Evolutionary conservation across 83 land plant species (phyloP), one percentile per base, ranked within the genome.

Genomic region (Diphasiastrum complanatum): DNA sequence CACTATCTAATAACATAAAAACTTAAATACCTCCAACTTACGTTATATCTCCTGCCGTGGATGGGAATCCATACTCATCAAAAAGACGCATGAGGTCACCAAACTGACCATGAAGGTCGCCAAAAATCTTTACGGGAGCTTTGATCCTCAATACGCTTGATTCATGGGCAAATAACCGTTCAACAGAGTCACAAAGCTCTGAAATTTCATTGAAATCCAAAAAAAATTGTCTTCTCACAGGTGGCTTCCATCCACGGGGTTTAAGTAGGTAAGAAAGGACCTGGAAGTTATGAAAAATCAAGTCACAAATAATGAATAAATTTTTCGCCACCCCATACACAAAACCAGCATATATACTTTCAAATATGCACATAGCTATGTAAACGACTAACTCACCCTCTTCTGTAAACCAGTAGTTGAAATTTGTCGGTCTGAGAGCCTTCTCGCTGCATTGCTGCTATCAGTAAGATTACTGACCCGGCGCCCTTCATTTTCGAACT

Each of bases 181-280:
- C 90, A 40, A 86, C 84, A 68, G 65, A 77, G 22, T 85, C 90
- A 79, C 95, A 88, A 38, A 88, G 81, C 47, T 88, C 95, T n/a
- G 84, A 81, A 63, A 88, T 76, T 56, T 88, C 95, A 75, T 79
- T 85, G 76, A 86, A 77, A 53, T 88, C 95, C 53, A 88, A 69
- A 75, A 88, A 85, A 64, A 88, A 88, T 40, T 88, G 89, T 19
- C 95, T 71, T 10, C 80, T 79, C 20, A 88, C 89, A n/a, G 95
- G 95, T 54, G 95, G 95, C 68, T 84, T 88, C 95, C 95, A 88
- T 5, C 95, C 89, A 67, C 95, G 86, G 20, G 95, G 95, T 64
- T 82, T 88, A 38, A 88, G 47, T 49, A 88, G 81, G 61, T 84
- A 80, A 45, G 81, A 81, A 35, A 88, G 73, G 5, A 85, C 80